Conservation (phyloP, 2,329 filamentous ascomycete species). For the Aspergillus brasiliensis region DNA sequence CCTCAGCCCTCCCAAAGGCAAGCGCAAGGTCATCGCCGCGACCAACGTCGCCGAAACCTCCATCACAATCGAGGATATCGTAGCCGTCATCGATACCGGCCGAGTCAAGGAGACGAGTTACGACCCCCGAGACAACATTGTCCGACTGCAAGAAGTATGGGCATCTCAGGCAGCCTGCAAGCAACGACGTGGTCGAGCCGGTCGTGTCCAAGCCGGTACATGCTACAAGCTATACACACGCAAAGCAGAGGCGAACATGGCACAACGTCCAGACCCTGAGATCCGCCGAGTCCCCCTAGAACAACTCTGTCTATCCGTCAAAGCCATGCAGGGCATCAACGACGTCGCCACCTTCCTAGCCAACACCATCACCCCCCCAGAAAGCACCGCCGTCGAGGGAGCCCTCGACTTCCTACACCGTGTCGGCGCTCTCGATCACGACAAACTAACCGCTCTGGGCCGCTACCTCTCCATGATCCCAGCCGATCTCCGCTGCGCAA, state of each 20-base stretch:
- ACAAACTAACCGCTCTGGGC: slow-evolving; percentile 85
- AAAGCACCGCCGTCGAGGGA: slow-evolving; percentile 79
- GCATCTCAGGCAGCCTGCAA: slow-evolving; percentile 92
- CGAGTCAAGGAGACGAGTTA: slow-evolving; percentile 96
- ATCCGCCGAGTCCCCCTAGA: slow-evolving; percentile 91
- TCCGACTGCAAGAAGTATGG: slow-evolving; percentile 92
- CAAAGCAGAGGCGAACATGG: slow-evolving; percentile 81
- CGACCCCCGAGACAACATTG: slow-evolving; percentile 89
- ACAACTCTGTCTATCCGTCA: slow-evolving; percentile 90
- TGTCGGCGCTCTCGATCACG: slow-evolving; percentile 86
- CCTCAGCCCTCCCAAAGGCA: slow-evolving; percentile 70
- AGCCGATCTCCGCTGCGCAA: slow-evolving; percentile 87
- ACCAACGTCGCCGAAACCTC: slow-evolving; percentile 98
- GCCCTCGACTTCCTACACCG: slow-evolving; percentile 76
- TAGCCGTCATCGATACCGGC: slow-evolving; percentile 93
- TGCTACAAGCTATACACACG: slow-evolving; percentile 96
- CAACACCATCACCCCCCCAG: slow-evolving; percentile 85
- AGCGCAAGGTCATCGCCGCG: slow-evolving; percentile 88
- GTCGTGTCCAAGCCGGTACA: slow-evolving; percentile 83
- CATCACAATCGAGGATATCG: slow-evolving; percentile 96
- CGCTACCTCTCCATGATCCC: slow-evolving; percentile 94
- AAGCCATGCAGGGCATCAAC: slow-evolving; percentile 81
- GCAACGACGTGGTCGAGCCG: slow-evolving; percentile 88
- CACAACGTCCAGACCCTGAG: slow-evolving; percentile 85
- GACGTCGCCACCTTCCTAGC: slow-evolving; percentile 81